Evolutionary conservation across 1,139 yeast species (phyloP).

Genomic region (Geotrichum bryndzae): DNA sequence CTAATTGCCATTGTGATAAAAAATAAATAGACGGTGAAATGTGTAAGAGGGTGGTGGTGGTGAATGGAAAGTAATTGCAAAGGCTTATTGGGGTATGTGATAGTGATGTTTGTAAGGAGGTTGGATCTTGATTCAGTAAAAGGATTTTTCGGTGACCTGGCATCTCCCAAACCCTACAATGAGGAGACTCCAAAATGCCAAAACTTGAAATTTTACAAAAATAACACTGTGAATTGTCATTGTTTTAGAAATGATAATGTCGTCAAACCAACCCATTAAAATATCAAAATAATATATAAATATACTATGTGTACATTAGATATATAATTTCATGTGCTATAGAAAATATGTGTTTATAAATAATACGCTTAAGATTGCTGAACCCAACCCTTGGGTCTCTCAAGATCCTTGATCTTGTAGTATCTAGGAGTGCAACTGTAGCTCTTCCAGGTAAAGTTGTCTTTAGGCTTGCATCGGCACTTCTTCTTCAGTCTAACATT

Average conservation of each 20-base stretch:
- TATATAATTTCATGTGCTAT: not conserved
- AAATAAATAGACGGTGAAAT: not conserved
- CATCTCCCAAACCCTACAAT: conserved; percentile 11
- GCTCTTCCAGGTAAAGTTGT: conserved; percentile 81
- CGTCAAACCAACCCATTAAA: not conserved
- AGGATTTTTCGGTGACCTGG: conserved; percentile 5
- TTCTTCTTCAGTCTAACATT: conserved; percentile 40
- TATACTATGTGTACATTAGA: not conserved
- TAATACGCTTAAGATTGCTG: conserved; percentile 10
- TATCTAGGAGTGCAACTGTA: conserved; percentile 79
- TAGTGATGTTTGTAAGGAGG: not conserved
- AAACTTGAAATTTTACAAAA: not conserved
- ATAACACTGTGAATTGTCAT: no score
- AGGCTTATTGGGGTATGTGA: not conserved
- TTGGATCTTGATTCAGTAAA: not conserved
- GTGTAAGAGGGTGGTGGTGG: not conserved
- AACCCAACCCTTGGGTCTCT: conserved; percentile 18
- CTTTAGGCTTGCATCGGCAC: conserved; percentile 48
- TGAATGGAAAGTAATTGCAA: not conserved
- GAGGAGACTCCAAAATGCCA: not conserved
- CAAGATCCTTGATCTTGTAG: conserved; percentile 48
- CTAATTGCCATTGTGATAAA: conserved; percentile 55
- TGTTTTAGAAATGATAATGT: not conserved
- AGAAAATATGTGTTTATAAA: not conserved
- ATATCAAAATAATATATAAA: not conserved